Evolutionary conservation across 176 grass and related monocot species (phyloP).

Genomic region (Musa troglodytarum): DNA sequence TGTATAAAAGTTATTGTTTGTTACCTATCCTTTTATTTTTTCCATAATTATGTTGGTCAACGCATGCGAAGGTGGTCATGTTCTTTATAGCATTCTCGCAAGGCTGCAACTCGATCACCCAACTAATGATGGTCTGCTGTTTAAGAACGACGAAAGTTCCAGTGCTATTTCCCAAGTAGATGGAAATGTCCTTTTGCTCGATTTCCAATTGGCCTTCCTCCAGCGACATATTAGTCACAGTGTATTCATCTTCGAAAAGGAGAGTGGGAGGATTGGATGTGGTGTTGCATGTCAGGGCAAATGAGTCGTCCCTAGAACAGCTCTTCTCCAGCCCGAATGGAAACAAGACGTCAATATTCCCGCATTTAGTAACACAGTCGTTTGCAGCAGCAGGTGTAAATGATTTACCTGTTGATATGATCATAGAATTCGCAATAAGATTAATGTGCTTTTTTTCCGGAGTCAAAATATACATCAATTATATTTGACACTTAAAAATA

Average conservation of each 20-base stretch:
- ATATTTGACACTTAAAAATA: too few species aligned
- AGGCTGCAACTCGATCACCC: neutral
- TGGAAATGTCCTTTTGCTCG: rapidly evolving
- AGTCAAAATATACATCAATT: too few species aligned
- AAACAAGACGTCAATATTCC: too few species aligned
- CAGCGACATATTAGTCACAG: neutral
- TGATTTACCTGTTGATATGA: neutral
- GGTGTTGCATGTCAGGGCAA: neutral
- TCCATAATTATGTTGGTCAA: neutral
- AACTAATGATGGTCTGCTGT: neutral
- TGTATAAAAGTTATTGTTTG: too few species aligned
- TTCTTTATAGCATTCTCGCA: neutral
- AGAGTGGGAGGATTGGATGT: neutral
- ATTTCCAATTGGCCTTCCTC: neutral
- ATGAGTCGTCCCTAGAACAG: neutral
- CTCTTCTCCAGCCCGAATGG: too few species aligned
- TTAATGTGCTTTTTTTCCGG: neutral
- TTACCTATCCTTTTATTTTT: too few species aligned
- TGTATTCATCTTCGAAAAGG: too few species aligned
- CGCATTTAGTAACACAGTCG: neutral
- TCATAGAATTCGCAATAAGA: neutral
- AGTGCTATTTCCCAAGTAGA: neutral
- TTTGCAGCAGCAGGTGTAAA: neutral
- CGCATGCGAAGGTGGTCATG: neutral
- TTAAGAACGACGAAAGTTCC: neutral